Evolutionary conservation across 352 stramenopile species (phyloP).

Genomic region (Phytophthora kernoviae): DNA sequence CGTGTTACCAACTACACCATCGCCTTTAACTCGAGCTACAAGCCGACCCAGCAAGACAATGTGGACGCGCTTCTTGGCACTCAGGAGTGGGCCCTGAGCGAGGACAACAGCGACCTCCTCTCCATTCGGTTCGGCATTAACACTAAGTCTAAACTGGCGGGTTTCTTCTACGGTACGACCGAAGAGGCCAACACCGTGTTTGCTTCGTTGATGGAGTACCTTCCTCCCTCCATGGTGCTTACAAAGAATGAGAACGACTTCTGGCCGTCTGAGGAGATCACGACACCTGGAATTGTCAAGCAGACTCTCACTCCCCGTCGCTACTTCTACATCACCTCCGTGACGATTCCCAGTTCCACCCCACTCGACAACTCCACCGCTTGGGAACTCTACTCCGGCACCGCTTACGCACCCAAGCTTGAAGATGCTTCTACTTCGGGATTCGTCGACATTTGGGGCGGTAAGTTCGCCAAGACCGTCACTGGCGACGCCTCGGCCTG

Average conservation of each 20-base stretch:
- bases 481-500: slow-evolving; percentile 21
- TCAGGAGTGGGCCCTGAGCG: slow-evolving; percentile 24
- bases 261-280: slow-evolving; percentile 19
- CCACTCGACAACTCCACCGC: slow-evolving; percentile 24
- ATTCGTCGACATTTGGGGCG: slow-evolving; percentile 30
- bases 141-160: slow-evolving; percentile 17
- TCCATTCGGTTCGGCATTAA: slow-evolving; percentile 28
- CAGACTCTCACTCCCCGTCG: slow-evolving; percentile 23
- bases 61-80: slow-evolving; percentile 27
- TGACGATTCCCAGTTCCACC: slow-evolving; percentile 22
- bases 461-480: slow-evolving; percentile 20
- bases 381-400: slow-evolving; percentile 20
- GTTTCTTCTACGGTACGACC: slow-evolving; percentile 23
- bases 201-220: slow-evolving; percentile 19
- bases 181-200: slow-evolving; percentile 12
- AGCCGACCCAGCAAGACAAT: slow-evolving; percentile 29
- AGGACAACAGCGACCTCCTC: slow-evolving; percentile 30
- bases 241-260: slow-evolving; percentile 21
- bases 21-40: slow-evolving; percentile 13
- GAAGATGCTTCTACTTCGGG: slow-evolving; percentile 18
- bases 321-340: slow-evolving; percentile 36
- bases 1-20: slow-evolving; percentile 25
- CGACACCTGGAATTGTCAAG: slow-evolving; percentile 22
- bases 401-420: slow-evolving; percentile 23
- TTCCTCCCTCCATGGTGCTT: slow-evolving; percentile 23